Evolutionary conservation across 495 filamentous ascomycete species (phyloP), one percentile per base, ranked within the genome.

Genomic region (Cladorrhinum samala): DNA sequence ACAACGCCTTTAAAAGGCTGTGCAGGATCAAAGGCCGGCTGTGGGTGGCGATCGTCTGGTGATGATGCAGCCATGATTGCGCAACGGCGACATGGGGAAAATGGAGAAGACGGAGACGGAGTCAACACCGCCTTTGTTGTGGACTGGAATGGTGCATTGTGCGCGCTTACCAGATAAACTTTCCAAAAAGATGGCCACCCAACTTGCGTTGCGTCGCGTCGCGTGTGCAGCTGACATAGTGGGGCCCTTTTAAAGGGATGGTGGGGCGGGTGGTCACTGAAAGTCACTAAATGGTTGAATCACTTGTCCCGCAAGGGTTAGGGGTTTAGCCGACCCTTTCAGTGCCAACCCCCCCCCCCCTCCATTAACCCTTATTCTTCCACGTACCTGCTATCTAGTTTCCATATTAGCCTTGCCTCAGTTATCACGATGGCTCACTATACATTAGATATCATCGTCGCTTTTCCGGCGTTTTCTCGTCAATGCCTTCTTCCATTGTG

Each of bases 1-100:
- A 96, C 81, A 46, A 89, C 82, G 48, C 90, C 89, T 51, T 72
- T 72, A 56, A 98, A 83, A 46, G 93, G 92, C 46, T 73, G 74
- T n/a, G 78, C 72, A 11, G 66, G 56, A 57, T 76, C 68, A 42
- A 74, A 68, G n/a, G 49, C 20, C n/a, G 46, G 41, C 20, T 55
- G 14, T 23, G 27, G 11, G 19, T 50, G 45, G 45, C 24, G 20
- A 36, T n/a, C 23, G 19, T 33, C n/a, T 7, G 11, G 33, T 37
- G 48, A 16, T 11, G 19, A 23, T 14, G n/a, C 14, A 23, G 23
- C 7, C 8, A 47, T 14, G 44, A 13, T 25, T 33, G 45, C 27
- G 27, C 27, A 33, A 33, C 6, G 27, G 5, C 27, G 27, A 33
- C 27, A 33, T 33, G 27, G 27, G 27, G 11, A 33, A 33, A 11